phyloP scores from a whole-genome alignment of 2,329 filamentous ascomycete genomes.

The Alternaria sp. region DNA sequence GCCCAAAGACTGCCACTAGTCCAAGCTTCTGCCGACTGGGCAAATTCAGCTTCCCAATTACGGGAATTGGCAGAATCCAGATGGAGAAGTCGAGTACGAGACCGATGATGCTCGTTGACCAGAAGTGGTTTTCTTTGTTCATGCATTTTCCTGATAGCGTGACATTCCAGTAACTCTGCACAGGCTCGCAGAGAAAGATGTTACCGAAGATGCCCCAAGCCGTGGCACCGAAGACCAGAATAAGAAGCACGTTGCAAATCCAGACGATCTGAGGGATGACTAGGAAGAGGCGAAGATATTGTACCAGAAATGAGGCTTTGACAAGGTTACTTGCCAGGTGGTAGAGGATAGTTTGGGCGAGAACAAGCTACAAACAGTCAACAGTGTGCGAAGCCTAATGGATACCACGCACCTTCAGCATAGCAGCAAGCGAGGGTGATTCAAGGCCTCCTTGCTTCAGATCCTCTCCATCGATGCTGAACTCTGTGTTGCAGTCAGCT shows the following conservation, averaged over 20 bases:
- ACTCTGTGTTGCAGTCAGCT: slow-evolving; percentile 14
- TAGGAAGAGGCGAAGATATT: slow-evolving; percentile 41
- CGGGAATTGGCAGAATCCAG: slow-evolving; percentile 41
- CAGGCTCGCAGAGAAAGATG: slow-evolving; percentile 37
- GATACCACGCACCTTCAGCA: slow-evolving; percentile 7
- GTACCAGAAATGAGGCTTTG: slow-evolving; percentile 41
- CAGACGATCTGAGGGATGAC: slow-evolving; percentile 6
- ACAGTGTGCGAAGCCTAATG: background rate
- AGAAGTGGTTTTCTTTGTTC: slow-evolving; percentile 33
- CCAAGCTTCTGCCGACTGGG: slow-evolving; percentile 42
- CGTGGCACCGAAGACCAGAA: slow-evolving; percentile 23
- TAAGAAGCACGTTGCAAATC: slow-evolving; percentile 24
- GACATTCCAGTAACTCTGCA: slow-evolving; percentile 36
- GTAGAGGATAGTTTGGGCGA: slow-evolving; percentile 40
- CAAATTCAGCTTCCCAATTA: slow-evolving; percentile 39
- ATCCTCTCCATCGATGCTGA: slow-evolving; percentile 2
- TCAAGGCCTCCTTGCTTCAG: background rate
- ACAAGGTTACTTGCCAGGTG: slow-evolving; percentile 41
- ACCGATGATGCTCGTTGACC: slow-evolving; percentile 33
- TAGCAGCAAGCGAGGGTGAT: slow-evolving; percentile 11
- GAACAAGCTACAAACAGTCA: slow-evolving; percentile 33
- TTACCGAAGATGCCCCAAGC: slow-evolving; percentile 38
- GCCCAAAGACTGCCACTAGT: slow-evolving; percentile 42
- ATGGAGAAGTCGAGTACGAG: slow-evolving; percentile 40
- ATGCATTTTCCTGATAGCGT: slow-evolving; percentile 27